Conservation (phyloP, 1,284 basidiomycete species). For the Leccinum holopus region DNA sequence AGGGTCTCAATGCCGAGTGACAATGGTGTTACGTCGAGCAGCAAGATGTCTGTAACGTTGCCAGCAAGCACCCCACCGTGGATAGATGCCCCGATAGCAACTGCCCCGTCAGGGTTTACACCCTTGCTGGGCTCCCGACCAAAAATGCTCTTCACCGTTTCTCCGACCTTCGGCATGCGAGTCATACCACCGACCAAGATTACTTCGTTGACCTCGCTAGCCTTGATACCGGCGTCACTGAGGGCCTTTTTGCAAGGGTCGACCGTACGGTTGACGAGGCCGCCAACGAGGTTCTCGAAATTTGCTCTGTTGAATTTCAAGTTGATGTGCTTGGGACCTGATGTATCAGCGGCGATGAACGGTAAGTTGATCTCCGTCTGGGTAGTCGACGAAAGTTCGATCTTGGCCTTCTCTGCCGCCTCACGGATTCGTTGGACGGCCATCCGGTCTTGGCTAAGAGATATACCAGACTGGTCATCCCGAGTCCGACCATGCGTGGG, state of each 20-base stretch:
- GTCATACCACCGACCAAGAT: conserved; percentile 99
- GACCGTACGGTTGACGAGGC: conserved; percentile 86
- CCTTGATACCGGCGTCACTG: conserved; percentile 87
- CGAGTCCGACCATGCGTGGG: conserved; percentile 43
- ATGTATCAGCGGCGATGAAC: conserved; percentile 95
- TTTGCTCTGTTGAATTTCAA: conserved; percentile 83
- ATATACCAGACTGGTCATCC: conserved; percentile 68
- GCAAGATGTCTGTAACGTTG: conserved; percentile 93
- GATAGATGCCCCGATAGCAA: conserved; percentile 90
- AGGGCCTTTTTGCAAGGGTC: conserved; percentile 99
- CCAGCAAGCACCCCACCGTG: conserved; percentile 96
- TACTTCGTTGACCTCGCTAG: conserved; percentile 92
- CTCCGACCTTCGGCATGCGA: conserved; percentile 94
- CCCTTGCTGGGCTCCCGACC: conserved; percentile 96
- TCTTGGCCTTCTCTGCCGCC: conserved; percentile 99
- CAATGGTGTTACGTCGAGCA: conserved; percentile 94
- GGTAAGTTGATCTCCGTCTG: conserved; percentile 97
- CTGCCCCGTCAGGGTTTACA: conserved; percentile 96
- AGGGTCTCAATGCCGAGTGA: conserved; percentile 97
- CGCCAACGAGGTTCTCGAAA: conserved; percentile 84
- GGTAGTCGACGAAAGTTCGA: conserved; percentile 90
- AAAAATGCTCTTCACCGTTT: conserved; percentile 89
- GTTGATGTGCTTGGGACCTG: conserved; percentile 98
- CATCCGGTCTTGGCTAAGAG: conserved; percentile 87
- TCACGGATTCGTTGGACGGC: conserved; percentile 99